Base-by-base conservation (phyloP, 1,139 yeast species). In the Kodamaea alishanica region DNA sequence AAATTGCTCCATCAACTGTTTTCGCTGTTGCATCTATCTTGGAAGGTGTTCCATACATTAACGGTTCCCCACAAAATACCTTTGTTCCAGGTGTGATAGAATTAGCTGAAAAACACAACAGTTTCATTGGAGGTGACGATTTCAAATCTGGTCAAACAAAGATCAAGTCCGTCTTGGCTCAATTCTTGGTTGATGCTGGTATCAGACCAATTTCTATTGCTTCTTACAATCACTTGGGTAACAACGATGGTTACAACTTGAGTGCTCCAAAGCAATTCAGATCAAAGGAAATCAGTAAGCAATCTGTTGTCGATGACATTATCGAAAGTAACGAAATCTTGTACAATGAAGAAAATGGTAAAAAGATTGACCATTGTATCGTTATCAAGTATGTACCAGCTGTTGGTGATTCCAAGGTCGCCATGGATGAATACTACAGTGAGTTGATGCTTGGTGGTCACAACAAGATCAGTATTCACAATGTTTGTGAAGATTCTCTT, bases 381-480 rank as follows among this genome's bases (percentile, higher is more conserved):
- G 97, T 90, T 48, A 90, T 90, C 71, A 90, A 90, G 70, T 89
- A 90, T 64, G 70, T 90, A 59, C 85, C 87, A 44, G 97, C 97
- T 7, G 97, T 90, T 40, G 96, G 96, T 34, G 97, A 90, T 65
- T 82, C 95, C 51, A 90, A 90, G 75, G 96, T 90, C 47, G 97
- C 97, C 40, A 90, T 90, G 97, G 97, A 90, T 65, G 97, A 90
- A 71, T 90, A 90, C 69, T 88, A 89, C 71, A 84, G 95, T 45
- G 97, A 90, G 67, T 80, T 90, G 61, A 89, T 90, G 97, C 77
- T 90, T 56, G 97, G 97, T 46, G 97, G 97, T 35, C 97, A 89
- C 70, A 90, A 89, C 72, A 84, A 92, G 62, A 85, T 90, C 50
- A 81, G 94, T 41, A 84, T 90, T 58, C 96, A 89, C 70, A 90